These are phyloP conservation scores for Inga laurina DNA, from an alignment of 306 rosid genomes.

Conservation along the genomic window DNA sequence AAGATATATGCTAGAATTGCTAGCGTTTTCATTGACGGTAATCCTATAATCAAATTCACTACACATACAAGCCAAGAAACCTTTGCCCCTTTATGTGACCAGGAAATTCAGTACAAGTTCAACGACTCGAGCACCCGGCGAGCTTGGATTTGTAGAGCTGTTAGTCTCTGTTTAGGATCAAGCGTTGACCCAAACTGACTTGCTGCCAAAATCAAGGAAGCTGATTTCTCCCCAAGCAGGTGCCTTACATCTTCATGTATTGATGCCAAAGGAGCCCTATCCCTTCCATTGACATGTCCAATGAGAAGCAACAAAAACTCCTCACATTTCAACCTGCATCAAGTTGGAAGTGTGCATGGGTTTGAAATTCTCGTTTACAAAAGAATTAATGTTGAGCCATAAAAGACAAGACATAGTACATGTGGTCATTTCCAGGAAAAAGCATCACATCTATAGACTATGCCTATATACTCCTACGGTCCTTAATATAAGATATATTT, in stretches of 20 bases:
- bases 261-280: constrained; percentile 71
- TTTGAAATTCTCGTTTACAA: not conserved
- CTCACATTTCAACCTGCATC: constrained; percentile 80
- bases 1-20: not conserved
- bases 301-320: constrained; percentile 84
- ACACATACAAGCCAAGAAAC: not conserved
- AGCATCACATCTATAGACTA: too few relatives aligned
- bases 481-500: too few relatives aligned
- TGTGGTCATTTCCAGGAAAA: too few relatives aligned
- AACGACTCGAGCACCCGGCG: constrained; percentile 86
- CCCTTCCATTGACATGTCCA: constrained; percentile 89
- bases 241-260: constrained; percentile 84
- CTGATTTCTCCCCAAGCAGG: constrained; percentile 89
- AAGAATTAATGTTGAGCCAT: too few relatives aligned
- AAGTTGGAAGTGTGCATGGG: not conserved
- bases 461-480: too few relatives aligned
- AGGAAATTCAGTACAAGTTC: constrained; percentile 59
- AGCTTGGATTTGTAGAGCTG: constrained; percentile 88
- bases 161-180: constrained; percentile 80
- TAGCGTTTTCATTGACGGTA: not conserved
- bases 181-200: constrained; percentile 93
- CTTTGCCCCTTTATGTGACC: not conserved
- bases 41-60: not conserved
- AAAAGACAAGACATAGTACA: too few relatives aligned
- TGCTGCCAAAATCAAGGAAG: constrained; percentile 98